phyloP scores from a whole-genome alignment of 2,329 filamentous ascomycete species.

The Chaetomiaceae sp. region DNA sequence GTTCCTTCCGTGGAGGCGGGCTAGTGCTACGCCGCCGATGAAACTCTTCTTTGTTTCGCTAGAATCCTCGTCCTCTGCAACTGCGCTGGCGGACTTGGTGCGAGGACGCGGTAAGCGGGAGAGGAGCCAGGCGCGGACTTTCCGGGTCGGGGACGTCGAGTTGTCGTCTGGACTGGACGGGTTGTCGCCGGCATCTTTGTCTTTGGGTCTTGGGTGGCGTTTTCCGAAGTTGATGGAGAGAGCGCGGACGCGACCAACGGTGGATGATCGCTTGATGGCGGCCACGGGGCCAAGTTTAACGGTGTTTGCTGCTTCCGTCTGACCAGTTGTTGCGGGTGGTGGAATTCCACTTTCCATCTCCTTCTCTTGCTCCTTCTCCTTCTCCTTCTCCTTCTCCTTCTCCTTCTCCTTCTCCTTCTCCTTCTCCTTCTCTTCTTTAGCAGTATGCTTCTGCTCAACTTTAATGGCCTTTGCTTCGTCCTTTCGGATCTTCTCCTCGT shows the following conservation, averaged over 20 bases:
- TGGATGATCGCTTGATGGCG: slow-evolving; percentile 3
- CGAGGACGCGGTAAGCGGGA: slow-evolving; percentile 36
- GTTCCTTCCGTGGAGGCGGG: slow-evolving; percentile 13
- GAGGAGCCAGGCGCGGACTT: slow-evolving; percentile 43
- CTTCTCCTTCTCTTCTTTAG: slow-evolving; percentile 46
- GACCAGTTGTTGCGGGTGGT: neutral
- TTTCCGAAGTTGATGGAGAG: slow-evolving; percentile 23
- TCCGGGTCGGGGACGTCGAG: slow-evolving; percentile 26
- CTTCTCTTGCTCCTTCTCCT: too few species aligned
- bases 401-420: too few species aligned
- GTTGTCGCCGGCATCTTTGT: slow-evolving; percentile 14
- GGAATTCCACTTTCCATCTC: too few species aligned
- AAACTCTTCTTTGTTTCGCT: slow-evolving; percentile 30
- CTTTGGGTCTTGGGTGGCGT: slow-evolving; percentile 18
- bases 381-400: too few species aligned
- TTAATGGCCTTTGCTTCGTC: slow-evolving; percentile 44
- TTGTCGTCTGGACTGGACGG: slow-evolving; percentile 16
- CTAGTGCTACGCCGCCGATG: slow-evolving; percentile 40
- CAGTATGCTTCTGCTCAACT: slow-evolving; percentile 43
- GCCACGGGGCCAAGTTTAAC: neutral
- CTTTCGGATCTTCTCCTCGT: slow-evolving; percentile 52
- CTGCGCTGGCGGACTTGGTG: slow-evolving; percentile 27
- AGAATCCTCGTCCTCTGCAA: neutral
- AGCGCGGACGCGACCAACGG: slow-evolving; percentile 11
- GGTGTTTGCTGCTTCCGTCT: neutral